phyloP scores from a whole-genome alignment of 306 rosid genomes.

The Styphnolobium japonicum region DNA sequence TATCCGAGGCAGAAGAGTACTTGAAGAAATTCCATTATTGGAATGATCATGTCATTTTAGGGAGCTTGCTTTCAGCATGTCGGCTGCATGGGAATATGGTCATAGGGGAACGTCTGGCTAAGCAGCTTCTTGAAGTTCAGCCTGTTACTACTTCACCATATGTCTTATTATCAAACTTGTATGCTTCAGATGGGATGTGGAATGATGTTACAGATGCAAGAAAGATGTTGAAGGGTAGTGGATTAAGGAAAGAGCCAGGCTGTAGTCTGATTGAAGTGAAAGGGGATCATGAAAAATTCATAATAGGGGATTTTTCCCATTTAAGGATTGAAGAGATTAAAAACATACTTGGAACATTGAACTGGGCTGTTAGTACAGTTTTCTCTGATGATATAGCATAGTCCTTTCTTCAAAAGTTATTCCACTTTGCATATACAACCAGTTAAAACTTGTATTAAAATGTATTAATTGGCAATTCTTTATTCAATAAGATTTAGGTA shows the following conservation, averaged over 20 bases:
- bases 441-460: not conserved
- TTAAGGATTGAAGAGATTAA: conserved; percentile 29
- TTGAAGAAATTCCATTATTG: conserved; percentile 29
- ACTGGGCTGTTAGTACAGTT: conserved; percentile 7
- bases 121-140: conserved; percentile 31
- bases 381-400: not conserved
- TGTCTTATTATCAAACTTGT: conserved; percentile 44
- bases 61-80: conserved; percentile 48
- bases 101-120: conserved; percentile 35
- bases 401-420: not conserved
- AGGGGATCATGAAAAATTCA: conserved; percentile 34
- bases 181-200: conserved; percentile 51
- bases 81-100: conserved; percentile 34
- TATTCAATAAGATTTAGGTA: not conserved
- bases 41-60: conserved; percentile 35
- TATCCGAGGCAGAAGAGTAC: conserved; percentile 37
- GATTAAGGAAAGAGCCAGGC: conserved; percentile 40
- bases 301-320: conserved; percentile 34
- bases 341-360: conserved; percentile 19
- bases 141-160: conserved; percentile 34
- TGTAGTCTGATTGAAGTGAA: conserved; percentile 41
- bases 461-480: not conserved
- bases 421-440: not conserved
- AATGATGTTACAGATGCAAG: conserved; percentile 36
- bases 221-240: conserved; percentile 41